These are phyloP conservation scores for Candida berthetii DNA, from an alignment of 805 yeast species.

Conservation along the genomic window DNA sequence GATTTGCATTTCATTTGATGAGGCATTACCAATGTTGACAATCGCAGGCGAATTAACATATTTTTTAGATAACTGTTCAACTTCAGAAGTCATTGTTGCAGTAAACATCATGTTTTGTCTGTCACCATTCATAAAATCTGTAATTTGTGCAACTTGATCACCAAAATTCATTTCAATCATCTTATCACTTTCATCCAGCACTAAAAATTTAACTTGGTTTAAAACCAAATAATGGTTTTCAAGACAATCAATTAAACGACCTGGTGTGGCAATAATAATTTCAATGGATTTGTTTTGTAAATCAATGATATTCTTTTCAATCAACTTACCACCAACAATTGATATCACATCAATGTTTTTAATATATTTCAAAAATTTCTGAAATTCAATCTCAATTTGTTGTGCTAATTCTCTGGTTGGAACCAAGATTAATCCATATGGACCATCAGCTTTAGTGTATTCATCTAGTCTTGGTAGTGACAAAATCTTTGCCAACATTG, in stretches of 20 bases:
- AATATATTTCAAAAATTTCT: conserved; percentile 36
- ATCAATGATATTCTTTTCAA: conserved; percentile 62
- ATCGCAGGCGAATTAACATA: conserved; percentile 59
- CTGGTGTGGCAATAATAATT: conserved; percentile 90
- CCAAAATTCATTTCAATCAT: conserved; percentile 97
- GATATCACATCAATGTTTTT: conserved; percentile 46
- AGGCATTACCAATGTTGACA: conserved; percentile 60
- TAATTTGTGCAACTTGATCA: conserved; percentile 60
- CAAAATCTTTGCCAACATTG: conserved; percentile 52
- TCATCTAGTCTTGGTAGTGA: conserved; percentile 40
- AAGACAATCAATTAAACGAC: conserved; percentile 76
- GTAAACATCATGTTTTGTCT: conserved; percentile 86
- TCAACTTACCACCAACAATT: conserved; percentile 86
- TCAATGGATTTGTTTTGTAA: conserved; percentile 58
- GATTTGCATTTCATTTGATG: conserved; percentile 18
- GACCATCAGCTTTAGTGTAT: conserved; percentile 51
- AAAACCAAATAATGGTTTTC: conserved; percentile 61
- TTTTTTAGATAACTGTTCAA: conserved; percentile 58
- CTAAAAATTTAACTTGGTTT: conserved; percentile 56
- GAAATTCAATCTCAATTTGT: conserved; percentile 70
- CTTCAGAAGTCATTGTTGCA: conserved; percentile 80
- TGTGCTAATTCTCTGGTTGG: conserved; percentile 94
- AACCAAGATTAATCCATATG: conserved; percentile 70
- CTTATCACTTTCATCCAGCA: conserved; percentile 91
- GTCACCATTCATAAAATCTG: conserved; percentile 45